Evolutionary conservation across 2,329 filamentous ascomycete species (phyloP), one percentile per base, ranked within the genome.

Genomic region (Fusarium sterilihyphosum): DNA sequence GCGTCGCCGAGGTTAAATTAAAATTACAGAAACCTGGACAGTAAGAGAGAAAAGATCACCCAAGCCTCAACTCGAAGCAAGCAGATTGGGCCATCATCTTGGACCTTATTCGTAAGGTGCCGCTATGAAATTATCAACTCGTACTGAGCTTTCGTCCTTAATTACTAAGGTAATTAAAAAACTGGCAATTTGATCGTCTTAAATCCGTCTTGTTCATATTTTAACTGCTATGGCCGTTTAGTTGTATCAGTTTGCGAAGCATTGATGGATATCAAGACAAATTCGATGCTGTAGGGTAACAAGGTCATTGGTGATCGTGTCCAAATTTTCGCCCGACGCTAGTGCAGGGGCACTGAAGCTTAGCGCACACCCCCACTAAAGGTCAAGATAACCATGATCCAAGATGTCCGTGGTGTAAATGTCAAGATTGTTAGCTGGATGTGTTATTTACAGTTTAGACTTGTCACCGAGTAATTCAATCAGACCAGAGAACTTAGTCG

Each of bases 61-160:
- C 12, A 11, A 22, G 6, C 7, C 16, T 8, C 3, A 17, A 18
- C 16, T 2, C 6, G 0, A 11, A 24, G 7, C 2, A 1, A 3
- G 13, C 3, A 16, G 13, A 16, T 5, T 13, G 33, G 0, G 33
- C 14, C 14, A 16, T 3, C 0, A 35, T 0, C 14, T 16, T 35
- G 2, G 2, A 3, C 1, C 0, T 16, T 0, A 8, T 16, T 35
- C 0, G 6, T 8, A 14, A 8, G 1, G 2, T 6, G 5, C 9
- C 10, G 2, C 37, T 0, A 20, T 12, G 9, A 0, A 4, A 12
- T 38, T 0, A 20, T 0, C 6, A 12, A 20, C 18, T 0, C 1
- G 18, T 20, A 20, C 6, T 38, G 1, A 38, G 24, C 5, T 22
- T 22, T 29, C 29, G 5, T 9, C 8, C 12, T 33, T 2, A 10